A percentile compares a stretch with the other conserved stretches of the same genome.
phyloP scores from a whole-genome alignment of 2,329 filamentous ascomycete species.

The Paracoccidioides brasiliensis region DNA sequence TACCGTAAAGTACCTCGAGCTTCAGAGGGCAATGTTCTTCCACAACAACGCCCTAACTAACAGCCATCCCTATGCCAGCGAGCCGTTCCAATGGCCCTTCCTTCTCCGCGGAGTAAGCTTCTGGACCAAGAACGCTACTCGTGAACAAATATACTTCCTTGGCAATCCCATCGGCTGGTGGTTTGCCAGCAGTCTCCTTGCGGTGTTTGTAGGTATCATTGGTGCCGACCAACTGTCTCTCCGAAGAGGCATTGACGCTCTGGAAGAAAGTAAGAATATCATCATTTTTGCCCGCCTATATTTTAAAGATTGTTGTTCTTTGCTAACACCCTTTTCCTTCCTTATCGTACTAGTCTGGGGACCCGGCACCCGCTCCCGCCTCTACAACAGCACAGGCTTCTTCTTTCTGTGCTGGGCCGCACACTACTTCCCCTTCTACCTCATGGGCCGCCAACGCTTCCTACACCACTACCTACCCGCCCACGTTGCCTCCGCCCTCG shows the following conservation, averaged over 20 bases:
- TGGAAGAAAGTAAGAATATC: constrained; percentile 70
- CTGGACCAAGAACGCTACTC: constrained; percentile 94
- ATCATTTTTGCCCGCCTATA: neutral
- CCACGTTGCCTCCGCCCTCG: constrained; percentile 78
- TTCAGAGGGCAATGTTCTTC: constrained; percentile 97
- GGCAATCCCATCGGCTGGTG: constrained; percentile 97
- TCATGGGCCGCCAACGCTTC: constrained; percentile 97
- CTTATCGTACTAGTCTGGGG: constrained; percentile 26
- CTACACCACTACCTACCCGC: constrained; percentile 94
- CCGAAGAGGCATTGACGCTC: constrained; percentile 79
- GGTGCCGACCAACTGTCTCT: constrained; percentile 87
- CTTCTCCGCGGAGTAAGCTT: constrained; percentile 93
- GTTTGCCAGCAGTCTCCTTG: constrained; percentile 81
- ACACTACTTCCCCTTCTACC: constrained; percentile 93
- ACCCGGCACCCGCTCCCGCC: constrained; percentile 70
- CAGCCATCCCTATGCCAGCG: constrained; percentile 89
- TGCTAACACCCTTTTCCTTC: constrained; percentile 13
- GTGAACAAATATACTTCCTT: constrained; percentile 95
- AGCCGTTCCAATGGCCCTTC: constrained; percentile 97
- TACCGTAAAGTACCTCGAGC: constrained; percentile 86
- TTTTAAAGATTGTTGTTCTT: neutral
- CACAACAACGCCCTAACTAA: constrained; percentile 98
- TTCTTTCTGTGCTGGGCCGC: constrained; percentile 97
- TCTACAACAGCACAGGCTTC: constrained; percentile 98
- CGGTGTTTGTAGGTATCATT: constrained; percentile 84